Percentiles rank a stretch among this genome's conserved stretches.
Conservation (phyloP, 208 protist species). For the Leishmania major region DNA sequence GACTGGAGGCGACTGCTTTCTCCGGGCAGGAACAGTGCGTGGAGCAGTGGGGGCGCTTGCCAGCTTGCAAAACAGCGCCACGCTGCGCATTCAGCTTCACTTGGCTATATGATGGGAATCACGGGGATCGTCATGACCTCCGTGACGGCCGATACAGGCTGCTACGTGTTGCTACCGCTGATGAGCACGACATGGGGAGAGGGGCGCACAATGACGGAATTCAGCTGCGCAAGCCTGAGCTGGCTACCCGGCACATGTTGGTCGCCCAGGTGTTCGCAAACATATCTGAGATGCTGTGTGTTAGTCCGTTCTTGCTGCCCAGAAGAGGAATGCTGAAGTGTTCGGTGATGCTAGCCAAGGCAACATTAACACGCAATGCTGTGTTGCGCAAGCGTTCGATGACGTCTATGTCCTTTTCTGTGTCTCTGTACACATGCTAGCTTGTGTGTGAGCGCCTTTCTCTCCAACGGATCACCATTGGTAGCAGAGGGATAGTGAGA, state of each 20-base stretch:
- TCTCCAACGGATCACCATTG: neutral
- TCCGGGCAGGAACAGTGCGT: conserved; percentile 8
- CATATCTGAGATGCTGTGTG: conserved; percentile 17
- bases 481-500: neutral
- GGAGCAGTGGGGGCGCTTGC: conserved; percentile 9
- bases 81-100: conserved; percentile 24
- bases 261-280: conserved; percentile 15
- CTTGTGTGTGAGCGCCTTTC: neutral
- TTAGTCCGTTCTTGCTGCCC: conserved; percentile 7
- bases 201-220: conserved; percentile 28
- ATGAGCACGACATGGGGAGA: conserved; percentile 32
- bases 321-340: neutral
- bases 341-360: neutral
- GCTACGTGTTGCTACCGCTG: conserved; percentile 38
- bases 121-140: conserved; percentile 26
- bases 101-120: conserved; percentile 23
- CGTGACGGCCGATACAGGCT: conserved; percentile 25
- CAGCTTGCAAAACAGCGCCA: conserved; percentile 26
- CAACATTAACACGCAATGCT: neutral
- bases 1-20: conserved; percentile 23
- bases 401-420: neutral
- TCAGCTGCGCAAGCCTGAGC: conserved; percentile 4
- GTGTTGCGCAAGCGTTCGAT: neutral
- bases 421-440: neutral
- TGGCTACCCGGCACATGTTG: neutral